Percentiles rank a stretch among this genome's conserved stretches.
These are phyloP conservation scores for Termitomyces sp. DNA, from an alignment of 768 basidiomycete genomes.

Conservation along the genomic window DNA sequence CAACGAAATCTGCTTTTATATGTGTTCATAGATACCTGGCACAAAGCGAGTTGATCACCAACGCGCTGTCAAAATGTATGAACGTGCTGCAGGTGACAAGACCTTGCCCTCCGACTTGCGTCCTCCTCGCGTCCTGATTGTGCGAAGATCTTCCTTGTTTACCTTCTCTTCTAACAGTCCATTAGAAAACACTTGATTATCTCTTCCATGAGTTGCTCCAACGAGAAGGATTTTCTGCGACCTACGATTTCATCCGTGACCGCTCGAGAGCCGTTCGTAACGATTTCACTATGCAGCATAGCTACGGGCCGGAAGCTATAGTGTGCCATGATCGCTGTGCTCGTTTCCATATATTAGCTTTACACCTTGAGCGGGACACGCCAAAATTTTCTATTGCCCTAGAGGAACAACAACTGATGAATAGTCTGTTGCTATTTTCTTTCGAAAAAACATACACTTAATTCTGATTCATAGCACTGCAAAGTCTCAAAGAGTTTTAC, in stretches of 20 bases:
- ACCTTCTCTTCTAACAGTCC: conserved; percentile 6
- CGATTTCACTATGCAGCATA: conserved; percentile 93
- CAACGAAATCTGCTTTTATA: conserved; percentile 39
- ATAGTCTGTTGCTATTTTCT: conserved; percentile 54
- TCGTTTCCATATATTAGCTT: conserved; percentile 85
- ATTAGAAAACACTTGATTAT: conserved; percentile 84
- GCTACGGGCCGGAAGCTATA: conserved; percentile 72
- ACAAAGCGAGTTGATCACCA: conserved; percentile 84
- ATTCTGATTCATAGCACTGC: conserved; percentile 57
- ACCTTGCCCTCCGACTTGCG: conserved; percentile 88
- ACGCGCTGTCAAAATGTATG: conserved; percentile 92
- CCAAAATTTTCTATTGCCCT: conserved; percentile 58
- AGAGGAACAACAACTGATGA: conserved; percentile 90
- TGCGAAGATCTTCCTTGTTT: conserved; percentile 23
- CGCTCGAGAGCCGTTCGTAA: conserved; percentile 86
- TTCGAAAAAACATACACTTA: not conserved
- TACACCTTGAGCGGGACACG: conserved; percentile 63
- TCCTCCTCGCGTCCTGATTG: conserved; percentile 81
- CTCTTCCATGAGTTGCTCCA: conserved; percentile 82
- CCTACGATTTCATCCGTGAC: conserved; percentile 87
- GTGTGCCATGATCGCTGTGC: conserved; percentile 93
- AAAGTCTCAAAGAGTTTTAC: conserved; percentile 91
- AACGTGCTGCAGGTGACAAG: conserved; percentile 92
- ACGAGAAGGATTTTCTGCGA: conserved; percentile 61
- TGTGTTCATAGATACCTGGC: conserved; percentile 58